These are phyloP conservation scores for Acanthamoeba rhysodes DNA, from an alignment of 208 protist species.

Conservation along the genomic window DNA sequence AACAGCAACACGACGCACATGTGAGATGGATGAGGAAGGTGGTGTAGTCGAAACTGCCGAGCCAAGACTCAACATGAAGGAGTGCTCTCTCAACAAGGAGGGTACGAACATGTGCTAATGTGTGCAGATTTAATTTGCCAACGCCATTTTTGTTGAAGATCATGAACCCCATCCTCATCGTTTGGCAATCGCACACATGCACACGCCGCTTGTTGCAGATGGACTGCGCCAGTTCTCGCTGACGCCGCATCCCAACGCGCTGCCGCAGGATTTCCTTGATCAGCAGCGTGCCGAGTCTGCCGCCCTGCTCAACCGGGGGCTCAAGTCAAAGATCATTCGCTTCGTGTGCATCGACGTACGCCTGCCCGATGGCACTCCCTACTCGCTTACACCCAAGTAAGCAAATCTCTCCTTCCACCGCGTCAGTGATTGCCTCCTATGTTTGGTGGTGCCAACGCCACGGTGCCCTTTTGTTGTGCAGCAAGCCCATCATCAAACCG, in stretches of 20 bases:
- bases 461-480: not conserved
- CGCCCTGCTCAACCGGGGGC: not conserved
- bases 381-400: constrained; percentile 17
- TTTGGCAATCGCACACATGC: not conserved
- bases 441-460: not conserved
- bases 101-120: not conserved
- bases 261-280: constrained; percentile 49
- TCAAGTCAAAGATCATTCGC: constrained; percentile 31
- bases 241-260: constrained; percentile 25
- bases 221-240: constrained; percentile 35
- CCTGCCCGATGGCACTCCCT: constrained; percentile 38
- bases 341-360: constrained; percentile 10
- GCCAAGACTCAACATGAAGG: not conserved
- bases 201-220: not conserved
- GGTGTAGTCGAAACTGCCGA: not conserved
- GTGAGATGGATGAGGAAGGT: not conserved
- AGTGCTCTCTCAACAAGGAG: constrained; percentile 43
- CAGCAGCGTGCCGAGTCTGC: constrained; percentile 53
- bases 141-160: no score
- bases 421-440: not conserved
- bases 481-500: constrained; percentile 38
- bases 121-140: no score
- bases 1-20: not conserved
- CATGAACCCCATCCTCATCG: no score
- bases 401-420: not conserved